Conservation (phyloP, 805 yeast genomes). For the Starmerella davenportii region DNA sequence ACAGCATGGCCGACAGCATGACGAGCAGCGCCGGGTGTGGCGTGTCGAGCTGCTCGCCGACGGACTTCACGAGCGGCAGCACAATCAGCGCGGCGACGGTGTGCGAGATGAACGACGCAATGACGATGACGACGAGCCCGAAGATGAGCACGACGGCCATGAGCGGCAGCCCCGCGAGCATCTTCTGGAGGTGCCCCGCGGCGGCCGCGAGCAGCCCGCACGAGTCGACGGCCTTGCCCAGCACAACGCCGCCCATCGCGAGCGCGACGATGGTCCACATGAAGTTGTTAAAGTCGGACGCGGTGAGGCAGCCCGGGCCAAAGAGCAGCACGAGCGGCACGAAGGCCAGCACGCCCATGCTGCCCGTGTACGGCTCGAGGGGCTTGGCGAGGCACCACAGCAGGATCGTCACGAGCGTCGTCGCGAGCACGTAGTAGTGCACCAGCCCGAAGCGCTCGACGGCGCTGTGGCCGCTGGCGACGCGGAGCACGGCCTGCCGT, state of each 20-base stretch:
- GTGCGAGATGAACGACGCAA: constrained; percentile 92
- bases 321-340: constrained; percentile 81
- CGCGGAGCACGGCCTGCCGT: constrained; percentile 33
- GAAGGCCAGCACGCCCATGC: constrained; percentile 90
- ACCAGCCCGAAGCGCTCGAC: constrained; percentile 48
- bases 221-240: constrained; percentile 86
- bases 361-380: constrained; percentile 61
- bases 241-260: constrained; percentile 95
- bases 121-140: constrained; percentile 60
- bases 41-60: constrained; percentile 41
- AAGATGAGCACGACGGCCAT: constrained; percentile 61
- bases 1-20: constrained; percentile 42
- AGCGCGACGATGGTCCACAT: constrained; percentile 90
- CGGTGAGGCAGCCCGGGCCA: constrained; percentile 71
- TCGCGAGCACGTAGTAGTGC: constrained; percentile 58
- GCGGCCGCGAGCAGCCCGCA: constrained; percentile 71
- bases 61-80: constrained; percentile 74
- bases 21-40: constrained; percentile 79
- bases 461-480: constrained; percentile 24
- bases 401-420: constrained; percentile 53
- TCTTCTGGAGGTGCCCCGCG: constrained; percentile 47
- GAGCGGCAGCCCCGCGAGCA: constrained; percentile 49
- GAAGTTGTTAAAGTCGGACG: constrained; percentile 87
- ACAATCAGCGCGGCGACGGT: constrained; percentile 92
- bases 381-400: constrained; percentile 82